Evolutionary conservation across 2,329 filamentous ascomycete species (phyloP), one percentile per base, ranked within the genome.

Genomic region (Fusarium vanettenii): DNA sequence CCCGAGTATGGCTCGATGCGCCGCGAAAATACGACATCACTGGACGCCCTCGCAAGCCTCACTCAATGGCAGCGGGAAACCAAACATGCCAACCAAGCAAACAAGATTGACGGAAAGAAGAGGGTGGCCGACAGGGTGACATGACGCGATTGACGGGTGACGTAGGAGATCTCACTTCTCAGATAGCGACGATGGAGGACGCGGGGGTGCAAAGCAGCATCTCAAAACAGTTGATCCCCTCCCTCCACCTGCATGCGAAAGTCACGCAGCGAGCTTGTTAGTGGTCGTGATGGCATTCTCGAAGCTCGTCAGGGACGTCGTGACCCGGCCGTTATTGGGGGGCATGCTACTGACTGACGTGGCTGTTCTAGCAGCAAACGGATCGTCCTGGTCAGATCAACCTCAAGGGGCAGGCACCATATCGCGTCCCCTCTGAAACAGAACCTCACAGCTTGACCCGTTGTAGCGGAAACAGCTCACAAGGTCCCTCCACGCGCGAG

Each of bases 61-160:
- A 69, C 39, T 52, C 8, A 50, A 64, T 65, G 39, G 41, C 33
- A 45, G 20, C 37, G 22, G 45, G 25, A 29, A 18, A 31, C 48
- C 52, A 39, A 31, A 56, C n/a, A 41, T 31, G 20, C 25, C 50
- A 37, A 10, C 33, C 45, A 37, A 55, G 41, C 61, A 73, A 73
- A 64, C 56, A 45, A 66, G 31, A 55, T 71, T 71, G 45, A 50
- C 60, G 56, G 64, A 55, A 72, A 52, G 64, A 74, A 41, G 45
- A 73, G 69, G 73, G 66, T 66, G 57, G 55, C 62, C 48, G 25
- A 41, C 67, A 75, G 39, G 57, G 66, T 68, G 62, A 71, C 57
- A 73, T 75, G 73, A 73, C 66, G 66, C 73, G 65, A 75, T 73
- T 70, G 43, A 69, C 41, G 63, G 67, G 77, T 79, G 77, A 78